Evolutionary conservation across 2,329 filamentous ascomycete species (phyloP).

Genomic region (Paecilomyces niveus): DNA sequence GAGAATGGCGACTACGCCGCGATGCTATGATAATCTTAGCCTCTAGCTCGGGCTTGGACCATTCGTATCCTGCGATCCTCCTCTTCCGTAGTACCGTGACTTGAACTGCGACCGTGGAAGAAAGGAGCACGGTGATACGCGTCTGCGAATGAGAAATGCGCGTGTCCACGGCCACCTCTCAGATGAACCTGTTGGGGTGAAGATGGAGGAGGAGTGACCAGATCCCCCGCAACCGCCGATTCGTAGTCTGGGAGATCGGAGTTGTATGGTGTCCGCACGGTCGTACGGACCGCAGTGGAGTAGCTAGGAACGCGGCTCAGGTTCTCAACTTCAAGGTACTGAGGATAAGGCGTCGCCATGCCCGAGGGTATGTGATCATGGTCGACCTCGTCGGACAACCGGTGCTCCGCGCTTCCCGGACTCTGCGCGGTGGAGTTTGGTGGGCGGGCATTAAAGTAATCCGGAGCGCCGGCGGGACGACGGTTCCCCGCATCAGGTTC

Average conservation of each 20-base stretch:
- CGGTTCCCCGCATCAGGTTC: conserved; percentile 8
- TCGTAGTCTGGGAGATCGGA: conserved; percentile 59
- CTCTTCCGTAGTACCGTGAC: conserved; percentile 23
- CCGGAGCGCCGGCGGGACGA: conserved; percentile 19
- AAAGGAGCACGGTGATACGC: conserved; percentile 18
- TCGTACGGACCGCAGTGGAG: conserved; percentile 62
- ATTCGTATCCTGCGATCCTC: conserved; percentile 33
- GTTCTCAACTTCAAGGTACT: conserved; percentile 53
- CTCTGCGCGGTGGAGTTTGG: conserved; percentile 27
- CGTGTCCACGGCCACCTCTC: conserved; percentile 29
- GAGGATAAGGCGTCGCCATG: conserved; percentile 33
- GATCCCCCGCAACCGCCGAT: conserved; percentile 40
- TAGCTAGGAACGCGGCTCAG: conserved; percentile 72
- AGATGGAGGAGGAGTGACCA: conserved; percentile 19
- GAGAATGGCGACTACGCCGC: neutral
- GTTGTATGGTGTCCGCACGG: conserved; percentile 49
- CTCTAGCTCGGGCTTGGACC: conserved; percentile 31
- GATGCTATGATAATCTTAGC: conserved; percentile 9
- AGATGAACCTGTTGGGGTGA: conserved; percentile 34
- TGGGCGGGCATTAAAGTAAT: conserved; percentile 22
- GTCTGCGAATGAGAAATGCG: conserved; percentile 19
- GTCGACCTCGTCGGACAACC: conserved; percentile 42
- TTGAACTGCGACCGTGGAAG: conserved; percentile 17
- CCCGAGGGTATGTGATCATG: conserved; percentile 39
- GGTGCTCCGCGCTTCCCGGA: conserved; percentile 28